Conservation (phyloP, 2,329 filamentous ascomycete species). For the Penicillium sp. region DNA sequence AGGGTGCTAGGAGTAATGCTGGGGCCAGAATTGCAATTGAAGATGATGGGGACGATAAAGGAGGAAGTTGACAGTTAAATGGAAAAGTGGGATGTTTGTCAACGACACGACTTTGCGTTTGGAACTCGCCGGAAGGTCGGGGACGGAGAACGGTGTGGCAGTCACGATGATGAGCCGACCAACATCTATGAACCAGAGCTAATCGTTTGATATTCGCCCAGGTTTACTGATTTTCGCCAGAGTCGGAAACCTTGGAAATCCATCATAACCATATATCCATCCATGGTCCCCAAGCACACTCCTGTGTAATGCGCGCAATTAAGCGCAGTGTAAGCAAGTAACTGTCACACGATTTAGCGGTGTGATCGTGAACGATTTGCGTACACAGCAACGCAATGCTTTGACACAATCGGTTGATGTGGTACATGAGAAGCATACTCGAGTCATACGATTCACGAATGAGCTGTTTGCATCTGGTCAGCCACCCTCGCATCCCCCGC, state of each 20-base stretch:
- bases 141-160: neutral
- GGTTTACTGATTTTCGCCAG: neutral
- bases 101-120: neutral
- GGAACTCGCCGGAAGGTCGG: neutral
- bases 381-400: neutral
- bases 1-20: neutral
- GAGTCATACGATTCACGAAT: neutral
- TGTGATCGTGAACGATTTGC: neutral
- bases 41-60: neutral
- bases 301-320: slow-evolving; percentile 8
- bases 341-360: neutral
- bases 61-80: neutral
- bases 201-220: neutral
- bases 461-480: neutral
- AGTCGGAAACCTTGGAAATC: neutral
- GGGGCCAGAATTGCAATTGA: neutral
- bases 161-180: neutral
- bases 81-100: neutral
- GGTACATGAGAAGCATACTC: neutral
- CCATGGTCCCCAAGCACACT: neutral
- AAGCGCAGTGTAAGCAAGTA: neutral
- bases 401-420: neutral
- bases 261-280: neutral
- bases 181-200: neutral
- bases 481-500: neutral